These are phyloP conservation scores for Biscogniauxia mediterranea DNA, from an alignment of 2,329 filamentous ascomycete genomes.

Conservation along the genomic window DNA sequence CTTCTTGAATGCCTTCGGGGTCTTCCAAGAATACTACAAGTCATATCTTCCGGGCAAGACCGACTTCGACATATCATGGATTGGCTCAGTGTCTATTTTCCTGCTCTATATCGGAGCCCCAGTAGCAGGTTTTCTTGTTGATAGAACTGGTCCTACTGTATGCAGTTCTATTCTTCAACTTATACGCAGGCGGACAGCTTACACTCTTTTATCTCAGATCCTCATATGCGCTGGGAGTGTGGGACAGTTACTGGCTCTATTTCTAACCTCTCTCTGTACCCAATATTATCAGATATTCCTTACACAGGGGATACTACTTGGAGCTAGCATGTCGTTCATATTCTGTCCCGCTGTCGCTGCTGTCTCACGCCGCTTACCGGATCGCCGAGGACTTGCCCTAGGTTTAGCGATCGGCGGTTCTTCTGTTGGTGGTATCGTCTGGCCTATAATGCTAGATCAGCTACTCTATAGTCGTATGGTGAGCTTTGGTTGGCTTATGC, in stretches of 20 bases:
- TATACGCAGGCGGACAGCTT: not conserved
- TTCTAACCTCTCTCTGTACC: constrained; percentile 30
- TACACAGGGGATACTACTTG: constrained; percentile 27
- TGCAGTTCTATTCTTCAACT: constrained; percentile 4
- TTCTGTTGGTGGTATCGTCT: constrained; percentile 34
- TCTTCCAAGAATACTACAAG: constrained; percentile 35
- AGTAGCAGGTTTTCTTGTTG: constrained; percentile 29
- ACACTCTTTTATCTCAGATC: constrained; percentile 2
- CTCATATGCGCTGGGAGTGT: constrained; percentile 15
- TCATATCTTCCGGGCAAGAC: constrained; percentile 21
- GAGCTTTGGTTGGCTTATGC: constrained; percentile 30
- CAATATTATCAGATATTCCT: constrained; percentile 35
- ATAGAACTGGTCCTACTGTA: constrained; percentile 31
- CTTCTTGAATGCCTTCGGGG: constrained; percentile 35
- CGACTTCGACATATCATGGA: constrained; percentile 33
- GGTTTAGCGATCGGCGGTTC: constrained; percentile 26
- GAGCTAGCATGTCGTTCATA: constrained; percentile 20
- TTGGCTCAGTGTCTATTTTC: constrained; percentile 35
- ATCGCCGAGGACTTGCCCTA: constrained; percentile 22
- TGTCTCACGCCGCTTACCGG: constrained; percentile 23
- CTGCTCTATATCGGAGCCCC: constrained; percentile 26
- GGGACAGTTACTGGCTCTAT: constrained; percentile 25
- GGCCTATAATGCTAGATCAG: constrained; percentile 31
- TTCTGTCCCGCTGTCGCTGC: constrained; percentile 24
- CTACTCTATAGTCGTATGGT: constrained; percentile 26